Evolutionary conservation across 164 flowering plant species (phyloP), one percentile per base, ranked within the genome.

Genomic region (Brasenia schreberi): DNA sequence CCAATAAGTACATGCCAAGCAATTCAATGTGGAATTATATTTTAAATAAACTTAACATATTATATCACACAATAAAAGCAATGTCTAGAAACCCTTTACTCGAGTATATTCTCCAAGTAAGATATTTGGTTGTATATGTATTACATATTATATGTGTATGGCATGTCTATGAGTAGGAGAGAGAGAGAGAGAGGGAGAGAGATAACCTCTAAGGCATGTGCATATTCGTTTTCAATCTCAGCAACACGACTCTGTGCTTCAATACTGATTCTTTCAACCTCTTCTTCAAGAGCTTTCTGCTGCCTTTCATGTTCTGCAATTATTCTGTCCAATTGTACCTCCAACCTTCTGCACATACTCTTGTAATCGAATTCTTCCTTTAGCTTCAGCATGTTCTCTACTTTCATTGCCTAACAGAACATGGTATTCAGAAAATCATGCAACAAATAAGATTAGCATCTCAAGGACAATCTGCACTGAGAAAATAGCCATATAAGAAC

Each of bases 331-430:
- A 95, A 43, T 75, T 92, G 94, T 64, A 88, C 73, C 58, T 88
- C 97, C 72, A 92, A 87, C 78, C 81, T 81, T 81, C 90, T 81
- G 16, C 92, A 80, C 74, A 95, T 78, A 74, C 99, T 88, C 78
- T 95, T 92, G 79, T 95, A 95, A 74, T 95, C 99, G 72, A 87
- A 95, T 71, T 95, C 99, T 70, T 95, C 99, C 80, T 92, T 95
- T 58, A 95, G 64, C 74, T 86, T 95, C 78, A 95, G 69, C 99
- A 95, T 92, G 74, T 92, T 89, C 80, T 95, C 94, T 72, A 95
- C 97, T 76, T 87, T 95, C 99, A 94, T 95, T 69, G 99, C 99
- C 99, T 94, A 77, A 14, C 16, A 65, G 16, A 6, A 33, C 19
- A 18, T 58, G 61, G 14, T 49, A 49, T 14, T 49, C 56, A 49